These are phyloP conservation scores for Tetrapisispora fleetii DNA, from an alignment of 805 yeast species.

Conservation along the genomic window DNA sequence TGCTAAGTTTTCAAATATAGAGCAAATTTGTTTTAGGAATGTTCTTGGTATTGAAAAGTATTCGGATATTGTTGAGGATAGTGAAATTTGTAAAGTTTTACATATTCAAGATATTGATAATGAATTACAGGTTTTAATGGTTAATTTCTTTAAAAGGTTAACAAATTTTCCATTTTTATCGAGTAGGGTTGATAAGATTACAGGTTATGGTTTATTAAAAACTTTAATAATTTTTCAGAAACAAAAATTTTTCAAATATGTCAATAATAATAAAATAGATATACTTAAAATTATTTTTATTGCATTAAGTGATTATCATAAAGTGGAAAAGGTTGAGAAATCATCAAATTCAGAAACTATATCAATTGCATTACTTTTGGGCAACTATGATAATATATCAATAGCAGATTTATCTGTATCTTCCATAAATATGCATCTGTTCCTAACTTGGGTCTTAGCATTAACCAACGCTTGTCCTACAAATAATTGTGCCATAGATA, in stretches of 20 bases:
- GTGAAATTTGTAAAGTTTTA: constrained; percentile 27
- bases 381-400: constrained; percentile 37
- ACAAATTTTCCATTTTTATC: constrained; percentile 42
- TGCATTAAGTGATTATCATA: constrained; percentile 30
- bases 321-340: constrained; percentile 2
- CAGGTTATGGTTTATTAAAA: constrained; percentile 35
- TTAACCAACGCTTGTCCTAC: constrained; percentile 32
- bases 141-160: constrained; percentile 34
- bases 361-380: constrained; percentile 18
- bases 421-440: constrained; percentile 33
- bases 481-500: constrained; percentile 24
- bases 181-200: constrained; percentile 27
- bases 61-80: constrained; percentile 18
- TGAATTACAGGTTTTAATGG: constrained; percentile 29
- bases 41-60: constrained; percentile 15
- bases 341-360: neutral
- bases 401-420: constrained; percentile 30
- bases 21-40: constrained; percentile 17
- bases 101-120: constrained; percentile 29
- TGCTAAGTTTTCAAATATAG: constrained; percentile 15
- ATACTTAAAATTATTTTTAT: constrained; percentile 39
- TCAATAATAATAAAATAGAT: constrained; percentile 32
- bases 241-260: constrained; percentile 32
- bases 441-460: constrained; percentile 42
- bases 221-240: constrained; percentile 36